Base-by-base conservation (phyloP, 306 rosid species). In the Cucurbita argyrosperma region DNA sequence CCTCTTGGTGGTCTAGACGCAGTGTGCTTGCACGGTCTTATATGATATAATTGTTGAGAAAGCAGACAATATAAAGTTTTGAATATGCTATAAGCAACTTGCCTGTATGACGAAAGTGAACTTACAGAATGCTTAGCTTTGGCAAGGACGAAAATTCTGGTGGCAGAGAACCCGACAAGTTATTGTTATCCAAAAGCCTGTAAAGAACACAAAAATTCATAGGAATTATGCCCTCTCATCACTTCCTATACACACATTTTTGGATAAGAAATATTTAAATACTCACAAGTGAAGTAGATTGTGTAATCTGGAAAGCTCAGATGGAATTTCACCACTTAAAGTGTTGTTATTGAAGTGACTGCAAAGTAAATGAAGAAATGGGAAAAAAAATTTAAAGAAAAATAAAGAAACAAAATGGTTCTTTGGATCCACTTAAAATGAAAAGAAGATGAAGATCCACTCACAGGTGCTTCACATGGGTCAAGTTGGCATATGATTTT, bases 331-430 rank as follows among this genome's bases (percentile, higher is more conserved):
- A 60, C 84, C 85, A 62, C 83, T 85, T 11, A 85, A 77, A 18
- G 82, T 80, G 74, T 85, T 85, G 76, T 85, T 85, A 71, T 85
- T 85, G 87, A 85, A 75, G 77, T 85, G 89, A 60, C 87, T 85
- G 83, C 80, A 23, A 42, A 71, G 69, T 59, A 74, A 74, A 59
- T 46, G 52, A 74, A 59, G 39, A 58, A 23, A 58, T 74, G 30
- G 30, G 38, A 0, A 13, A 26, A 42, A 6, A 26, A 14, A 0
- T 50, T 4, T 23, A 10, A 56, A 56, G 5, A 8, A 35, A 0
- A 19, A 55, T 19, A 5, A 62, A 16, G 5, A 53, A 16, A 54
- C 8, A 64, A 64, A 64, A 39, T 0, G 0, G 8, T 6, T 15
- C 10, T 74, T 26, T 39, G 8, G 35, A 21, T 65, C 46, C 72